Evolutionary conservation across 148 eudicot species (phyloP).

Genomic region (Chenopodium berlandieri): DNA sequence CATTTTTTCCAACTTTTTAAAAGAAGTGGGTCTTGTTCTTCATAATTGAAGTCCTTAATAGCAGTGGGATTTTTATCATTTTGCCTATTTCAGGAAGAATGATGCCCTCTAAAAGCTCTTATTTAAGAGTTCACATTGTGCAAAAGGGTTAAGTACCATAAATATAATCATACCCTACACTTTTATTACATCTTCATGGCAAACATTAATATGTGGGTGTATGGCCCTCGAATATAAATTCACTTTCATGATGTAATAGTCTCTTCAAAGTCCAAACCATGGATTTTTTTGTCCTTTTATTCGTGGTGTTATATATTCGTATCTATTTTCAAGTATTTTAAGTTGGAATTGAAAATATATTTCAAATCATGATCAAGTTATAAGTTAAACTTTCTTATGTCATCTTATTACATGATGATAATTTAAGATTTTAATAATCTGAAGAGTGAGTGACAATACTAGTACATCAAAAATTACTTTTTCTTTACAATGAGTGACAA

Average conservation of each 20-base stretch:
- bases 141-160: too few relatives aligned
- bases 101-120: neutral
- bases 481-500: too few relatives aligned
- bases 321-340: too few relatives aligned
- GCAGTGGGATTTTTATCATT: neutral
- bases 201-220: neutral
- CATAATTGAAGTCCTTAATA: neutral
- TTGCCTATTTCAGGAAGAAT: neutral
- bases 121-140: neutral
- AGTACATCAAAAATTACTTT: too few relatives aligned
- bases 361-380: too few relatives aligned
- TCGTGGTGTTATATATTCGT: too few relatives aligned
- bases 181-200: neutral
- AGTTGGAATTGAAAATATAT: too few relatives aligned
- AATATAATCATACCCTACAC: neutral
- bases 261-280: too few relatives aligned
- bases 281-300: neutral
- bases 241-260: neutral
- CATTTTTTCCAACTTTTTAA: neutral
- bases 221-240: neutral
- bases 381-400: too few relatives aligned
- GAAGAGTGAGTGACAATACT: too few relatives aligned
- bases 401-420: too few relatives aligned
- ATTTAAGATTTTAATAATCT: too few relatives aligned
- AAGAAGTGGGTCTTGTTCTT: conserved; percentile 5